These are phyloP conservation scores for Epichloe sp. DNA, from an alignment of 2,329 filamentous ascomycete species.

Conservation along the genomic window DNA sequence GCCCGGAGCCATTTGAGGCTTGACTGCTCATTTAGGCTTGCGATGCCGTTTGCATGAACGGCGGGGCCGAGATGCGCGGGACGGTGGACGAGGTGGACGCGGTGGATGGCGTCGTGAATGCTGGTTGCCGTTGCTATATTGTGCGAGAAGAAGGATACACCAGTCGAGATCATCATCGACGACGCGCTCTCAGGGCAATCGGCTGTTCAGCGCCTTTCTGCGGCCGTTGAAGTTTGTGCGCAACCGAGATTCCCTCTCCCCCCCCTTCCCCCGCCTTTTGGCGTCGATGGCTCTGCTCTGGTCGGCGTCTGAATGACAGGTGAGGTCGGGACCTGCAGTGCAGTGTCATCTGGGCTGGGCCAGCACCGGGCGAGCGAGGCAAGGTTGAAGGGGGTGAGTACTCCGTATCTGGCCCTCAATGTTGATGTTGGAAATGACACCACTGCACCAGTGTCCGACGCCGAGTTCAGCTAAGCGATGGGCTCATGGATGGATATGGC, in stretches of 20 bases:
- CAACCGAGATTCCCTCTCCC: background rate
- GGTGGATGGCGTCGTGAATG: background rate
- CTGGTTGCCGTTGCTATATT: background rate
- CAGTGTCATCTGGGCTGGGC: too few species aligned
- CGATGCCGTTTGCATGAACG: background rate
- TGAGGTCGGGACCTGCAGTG: too few species aligned
- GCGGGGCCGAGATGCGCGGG: background rate
- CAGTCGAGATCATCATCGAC: slow-evolving; percentile 3
- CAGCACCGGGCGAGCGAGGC: too few species aligned
- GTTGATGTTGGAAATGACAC: too few species aligned
- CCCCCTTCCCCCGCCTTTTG: background rate
- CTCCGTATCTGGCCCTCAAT: too few species aligned
- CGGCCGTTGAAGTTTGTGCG: background rate
- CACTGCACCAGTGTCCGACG: too few species aligned
- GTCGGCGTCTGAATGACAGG: too few species aligned
- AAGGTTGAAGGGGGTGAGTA: too few species aligned
- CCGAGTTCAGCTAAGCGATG: too few species aligned
- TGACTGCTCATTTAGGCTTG: slow-evolving; percentile 6
- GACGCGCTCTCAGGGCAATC: background rate
- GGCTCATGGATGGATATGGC: too few species aligned
- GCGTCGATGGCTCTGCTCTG: background rate
- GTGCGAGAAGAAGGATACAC: background rate
- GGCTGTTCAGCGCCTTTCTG: background rate
- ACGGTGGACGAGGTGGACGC: background rate
- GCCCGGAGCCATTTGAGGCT: background rate